Evolutionary conservation across 2,329 filamentous ascomycete genomes (phyloP), one percentile per base, ranked within the genome.

Genomic region (Diaporthe vexans): DNA sequence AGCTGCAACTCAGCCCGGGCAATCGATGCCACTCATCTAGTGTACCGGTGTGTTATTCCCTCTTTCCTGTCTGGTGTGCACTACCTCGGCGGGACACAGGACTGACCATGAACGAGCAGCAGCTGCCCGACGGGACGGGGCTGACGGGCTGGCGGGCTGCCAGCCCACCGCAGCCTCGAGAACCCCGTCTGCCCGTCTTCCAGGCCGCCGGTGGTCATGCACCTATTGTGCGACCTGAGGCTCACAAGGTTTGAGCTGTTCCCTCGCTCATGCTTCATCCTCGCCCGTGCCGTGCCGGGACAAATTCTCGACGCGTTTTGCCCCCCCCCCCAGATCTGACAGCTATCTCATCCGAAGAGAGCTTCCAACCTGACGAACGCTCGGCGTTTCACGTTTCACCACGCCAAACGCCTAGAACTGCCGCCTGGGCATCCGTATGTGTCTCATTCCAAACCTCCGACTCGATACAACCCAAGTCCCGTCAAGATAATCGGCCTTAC

Each of bases 391-490:
- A 63, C 59, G 57, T 63, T 72, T 54, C 70, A 63, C 35, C 24
- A 63, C 21, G 19, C 56, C 56, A 51, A 72, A 54, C 56, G 57
- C 46, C 69, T 52, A 72, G 69, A 52, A 61, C 43, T 59, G 24
- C 57, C 69, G 46, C 33, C 69, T 72, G 56, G 69, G 69, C 69
- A 61, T 71, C 40, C 29, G 46, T 67, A 43, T 43, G 57, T 63
- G 57, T 72, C 54, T 71, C 54, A 24, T 35, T 37, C 51, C 29
- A 51, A 51, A n/a, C 29, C 33, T 37, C 56, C 43, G 48, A 68
- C 21, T 40, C 48, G 63, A 68, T 26, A 21, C 15, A 15, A 26
- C 19, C 15, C 3, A 17, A 19, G 15, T 43, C 40, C 29, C 15
- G 13, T 59, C n/a, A 61, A 35, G 17, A 19, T 21, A 24, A 26